Conservation (phyloP, 352 stramenopile species). For the Pythium volutum region DNA sequence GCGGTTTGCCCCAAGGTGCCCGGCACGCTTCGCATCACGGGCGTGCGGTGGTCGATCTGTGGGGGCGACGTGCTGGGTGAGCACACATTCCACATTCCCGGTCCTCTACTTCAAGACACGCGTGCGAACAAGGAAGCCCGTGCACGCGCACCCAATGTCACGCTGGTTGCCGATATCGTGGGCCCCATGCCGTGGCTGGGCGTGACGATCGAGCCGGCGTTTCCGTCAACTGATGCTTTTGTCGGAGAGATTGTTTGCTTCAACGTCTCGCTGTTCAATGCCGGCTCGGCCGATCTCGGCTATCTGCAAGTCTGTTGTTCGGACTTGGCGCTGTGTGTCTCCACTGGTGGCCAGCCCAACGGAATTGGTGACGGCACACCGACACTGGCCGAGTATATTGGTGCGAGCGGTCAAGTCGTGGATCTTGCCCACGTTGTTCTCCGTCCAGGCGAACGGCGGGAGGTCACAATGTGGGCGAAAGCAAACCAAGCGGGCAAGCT, state of each 20-base stretch:
- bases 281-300: conserved; percentile 44
- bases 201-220: conserved; percentile 45
- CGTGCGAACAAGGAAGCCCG: conserved; percentile 65
- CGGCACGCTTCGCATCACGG: conserved; percentile 59
- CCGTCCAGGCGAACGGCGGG: conserved; percentile 43
- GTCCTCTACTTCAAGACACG: conserved; percentile 78
- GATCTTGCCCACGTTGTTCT: conserved; percentile 53
- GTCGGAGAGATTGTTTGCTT: conserved; percentile 63
- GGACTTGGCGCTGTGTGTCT: conserved; percentile 56
- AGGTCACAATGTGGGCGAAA: conserved; percentile 55
- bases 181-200: conserved; percentile 80
- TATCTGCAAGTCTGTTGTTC: conserved; percentile 64
- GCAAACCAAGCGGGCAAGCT: conserved; percentile 38
- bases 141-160: conserved; percentile 72
- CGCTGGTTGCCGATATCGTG: conserved; percentile 68
- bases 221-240: conserved; percentile 38
- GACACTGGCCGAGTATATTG: conserved; percentile 50
- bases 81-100: conserved; percentile 78
- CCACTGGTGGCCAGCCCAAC: conserved; percentile 11
- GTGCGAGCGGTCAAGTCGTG: conserved; percentile 59
- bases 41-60: conserved; percentile 83
- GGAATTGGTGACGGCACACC: conserved; percentile 2
- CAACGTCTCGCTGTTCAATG: conserved; percentile 54
- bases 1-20: conserved; percentile 54
- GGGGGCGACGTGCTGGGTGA: conserved; percentile 77